phyloP scores from a whole-genome alignment of 2,329 filamentous ascomycete species.

The Sporothrix inflata region DNA sequence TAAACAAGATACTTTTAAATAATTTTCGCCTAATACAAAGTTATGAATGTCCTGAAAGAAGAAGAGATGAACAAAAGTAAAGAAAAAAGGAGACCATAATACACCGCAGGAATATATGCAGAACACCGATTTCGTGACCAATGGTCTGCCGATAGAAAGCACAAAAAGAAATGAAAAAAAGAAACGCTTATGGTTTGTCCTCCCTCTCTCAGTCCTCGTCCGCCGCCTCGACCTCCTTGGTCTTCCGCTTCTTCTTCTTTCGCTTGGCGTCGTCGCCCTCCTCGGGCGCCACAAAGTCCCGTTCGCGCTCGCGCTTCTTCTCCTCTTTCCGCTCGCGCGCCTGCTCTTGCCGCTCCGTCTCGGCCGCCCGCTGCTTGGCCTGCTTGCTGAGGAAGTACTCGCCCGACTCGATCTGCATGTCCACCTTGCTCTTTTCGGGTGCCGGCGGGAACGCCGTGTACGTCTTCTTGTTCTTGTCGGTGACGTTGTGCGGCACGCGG shows the following conservation, averaged over 20 bases:
- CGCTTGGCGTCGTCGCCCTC: constrained; percentile 71
- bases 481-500: constrained; percentile 79
- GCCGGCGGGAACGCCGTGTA: constrained; percentile 98
- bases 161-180: neutral
- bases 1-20: constrained; percentile 3
- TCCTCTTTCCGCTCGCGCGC: constrained; percentile 87
- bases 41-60: neutral
- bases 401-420: constrained; percentile 95
- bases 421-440: constrained; percentile 98
- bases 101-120: neutral
- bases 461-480: constrained; percentile 88
- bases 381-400: constrained; percentile 96
- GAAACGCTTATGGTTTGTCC: neutral
- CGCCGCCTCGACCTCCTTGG: constrained; percentile 19
- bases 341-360: constrained; percentile 79
- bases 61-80: neutral
- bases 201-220: neutral
- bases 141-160: neutral
- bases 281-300: constrained; percentile 84
- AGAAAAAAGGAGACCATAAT: constrained; percentile 7
- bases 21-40: neutral
- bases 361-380: constrained; percentile 81
- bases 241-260: constrained; percentile 54
- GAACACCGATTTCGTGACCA: neutral
- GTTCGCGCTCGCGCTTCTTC: constrained; percentile 80